Evolutionary conservation across 2,329 filamentous ascomycete species (phyloP).

Genomic region (Fusarium graminum): DNA sequence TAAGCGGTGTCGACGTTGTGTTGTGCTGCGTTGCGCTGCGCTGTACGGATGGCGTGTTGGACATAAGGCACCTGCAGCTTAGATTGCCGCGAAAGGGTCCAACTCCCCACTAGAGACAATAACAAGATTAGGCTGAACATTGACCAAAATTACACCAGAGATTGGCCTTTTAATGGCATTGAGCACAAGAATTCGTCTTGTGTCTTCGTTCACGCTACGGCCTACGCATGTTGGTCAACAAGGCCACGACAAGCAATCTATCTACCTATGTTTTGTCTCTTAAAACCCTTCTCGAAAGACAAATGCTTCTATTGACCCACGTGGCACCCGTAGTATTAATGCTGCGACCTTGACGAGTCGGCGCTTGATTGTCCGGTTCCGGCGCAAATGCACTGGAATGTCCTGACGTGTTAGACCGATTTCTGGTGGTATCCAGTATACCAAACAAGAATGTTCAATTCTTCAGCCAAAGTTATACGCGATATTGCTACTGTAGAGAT

Average conservation of each 20-base stretch:
- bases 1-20: not conserved
- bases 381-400: constrained; percentile 14
- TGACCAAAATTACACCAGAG: no score
- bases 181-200: no score
- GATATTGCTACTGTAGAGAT: no score
- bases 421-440: no score
- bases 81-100: not conserved
- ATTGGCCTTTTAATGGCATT: no score
- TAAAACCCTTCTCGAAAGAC: not conserved
- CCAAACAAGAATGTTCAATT: no score
- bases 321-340: not conserved
- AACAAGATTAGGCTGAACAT: no score
- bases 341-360: not conserved
- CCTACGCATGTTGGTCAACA: not conserved
- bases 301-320: not conserved
- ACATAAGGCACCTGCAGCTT: not conserved
- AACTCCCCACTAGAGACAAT: no score
- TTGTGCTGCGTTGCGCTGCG: not conserved
- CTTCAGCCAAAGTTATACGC: no score
- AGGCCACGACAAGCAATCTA: not conserved
- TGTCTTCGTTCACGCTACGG: no score
- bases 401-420: not conserved
- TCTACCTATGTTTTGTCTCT: not conserved
- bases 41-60: not conserved
- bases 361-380: constrained; percentile 8